Evolutionary conservation across 306 rosid genomes (phyloP), one percentile per base, ranked within the genome.

Genomic region (Gastrolobium villosum): DNA sequence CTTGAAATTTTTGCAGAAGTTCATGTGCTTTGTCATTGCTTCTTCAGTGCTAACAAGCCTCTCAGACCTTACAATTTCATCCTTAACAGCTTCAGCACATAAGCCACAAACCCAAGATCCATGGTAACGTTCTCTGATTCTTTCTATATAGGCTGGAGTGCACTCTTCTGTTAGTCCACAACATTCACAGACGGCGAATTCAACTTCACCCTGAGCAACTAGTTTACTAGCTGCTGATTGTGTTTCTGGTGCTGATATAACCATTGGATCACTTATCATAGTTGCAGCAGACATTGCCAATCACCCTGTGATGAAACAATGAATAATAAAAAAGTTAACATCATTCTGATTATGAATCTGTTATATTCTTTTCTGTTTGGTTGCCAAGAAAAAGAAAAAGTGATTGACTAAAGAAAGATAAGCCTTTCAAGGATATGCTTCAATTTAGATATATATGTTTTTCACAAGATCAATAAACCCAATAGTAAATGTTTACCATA

Each of bases 81-180:
- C 95, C 53, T 92, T 91, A 32, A 94, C 84, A 40, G 97, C 99
- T 86, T 94, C 99, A 15, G 89, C 85, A 65, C 99, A 94, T 30
- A 94, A 86, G 31, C 98, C 98, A 53, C 98, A 94, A 74, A 94
- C 88, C 99, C 99, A 94, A 67, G 87, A 92, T 36, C 96, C 97
- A 13, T 72, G 67, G 59, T 85, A 92, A 7, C 90, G 76, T 74
- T 90, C 97, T 40, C 95, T 86, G 81, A 94, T 79, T 67, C 89
- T 84, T 53, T 86, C 88, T 77, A 92, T 92, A 67, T 94, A 94
- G 5, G 88, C 93, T 8, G 86, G 92, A 1, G 99, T 92, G 85
- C 99, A 94, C 83, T 94, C 99, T 84, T 94, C 99, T 35, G 89
- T 88, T 32, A 94, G 87, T 5, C 97, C 97, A 85, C 99, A 94